Conservation (phyloP, 2,329 filamentous ascomycete genomes). For the Neofusicoccum cordaticola region DNA sequence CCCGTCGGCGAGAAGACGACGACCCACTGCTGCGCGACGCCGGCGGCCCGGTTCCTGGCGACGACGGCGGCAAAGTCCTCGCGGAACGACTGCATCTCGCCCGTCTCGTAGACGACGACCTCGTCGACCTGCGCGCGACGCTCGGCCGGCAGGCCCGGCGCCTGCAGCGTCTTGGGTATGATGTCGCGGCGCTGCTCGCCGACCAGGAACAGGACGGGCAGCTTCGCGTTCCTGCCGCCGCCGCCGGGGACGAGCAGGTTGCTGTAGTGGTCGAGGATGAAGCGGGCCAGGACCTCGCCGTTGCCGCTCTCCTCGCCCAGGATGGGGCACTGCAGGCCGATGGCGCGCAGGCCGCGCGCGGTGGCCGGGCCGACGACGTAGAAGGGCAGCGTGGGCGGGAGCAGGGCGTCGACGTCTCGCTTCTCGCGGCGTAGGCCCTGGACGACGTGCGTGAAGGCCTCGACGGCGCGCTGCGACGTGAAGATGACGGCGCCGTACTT, state of each 20-base stretch:
- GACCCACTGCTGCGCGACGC: conserved; percentile 59
- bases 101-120: conserved; percentile 81
- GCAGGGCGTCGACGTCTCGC: conserved; percentile 31
- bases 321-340: conserved; percentile 56
- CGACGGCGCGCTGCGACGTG: conserved; percentile 79
- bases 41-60: conserved; percentile 39
- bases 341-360: conserved; percentile 63
- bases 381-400: conserved; percentile 55
- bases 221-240: conserved; percentile 42
- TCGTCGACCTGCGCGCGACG: conserved; percentile 69
- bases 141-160: conserved; percentile 47
- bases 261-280: conserved; percentile 77
- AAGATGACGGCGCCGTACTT: conserved; percentile 77
- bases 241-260: conserved; percentile 24
- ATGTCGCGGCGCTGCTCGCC: conserved; percentile 88
- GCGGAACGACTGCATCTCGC: conserved; percentile 75
- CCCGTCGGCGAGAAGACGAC: conserved; percentile 68
- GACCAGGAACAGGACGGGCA: conserved; percentile 77
- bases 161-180: conserved; percentile 77
- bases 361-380: conserved; percentile 83
- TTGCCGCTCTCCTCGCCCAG: conserved; percentile 81
- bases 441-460: conserved; percentile 67
- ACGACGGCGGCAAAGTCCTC: conserved; percentile 60
- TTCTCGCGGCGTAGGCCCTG: conserved; percentile 48
- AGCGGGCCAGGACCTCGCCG: conserved; percentile 73